Percentiles rank a stretch among this genome's conserved stretches.
These are phyloP conservation scores for Vanilla planifolia DNA, from an alignment of 106 monocot genomes.

Conservation along the genomic window DNA sequence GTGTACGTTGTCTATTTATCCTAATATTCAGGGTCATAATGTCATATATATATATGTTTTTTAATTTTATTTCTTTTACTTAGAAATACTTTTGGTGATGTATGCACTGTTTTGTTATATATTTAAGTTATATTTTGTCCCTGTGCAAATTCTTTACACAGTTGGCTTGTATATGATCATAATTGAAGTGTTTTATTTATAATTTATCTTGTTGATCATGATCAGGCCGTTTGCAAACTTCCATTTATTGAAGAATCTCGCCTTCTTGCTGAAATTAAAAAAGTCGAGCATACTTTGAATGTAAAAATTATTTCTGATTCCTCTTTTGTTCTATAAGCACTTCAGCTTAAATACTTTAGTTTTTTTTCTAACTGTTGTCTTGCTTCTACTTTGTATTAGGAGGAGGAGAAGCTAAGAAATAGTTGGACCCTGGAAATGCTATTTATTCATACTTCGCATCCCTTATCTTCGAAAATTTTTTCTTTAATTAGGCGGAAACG, in stretches of 20 bases:
- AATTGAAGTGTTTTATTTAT: neutral
- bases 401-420: slow-evolving; percentile 21
- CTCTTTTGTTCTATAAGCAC: neutral
- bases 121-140: too few relatives aligned
- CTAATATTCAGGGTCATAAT: too few relatives aligned
- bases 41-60: too few relatives aligned
- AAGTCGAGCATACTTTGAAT: slow-evolving; percentile 24
- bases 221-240: slow-evolving; percentile 23
- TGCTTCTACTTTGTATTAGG: slow-evolving; percentile 7
- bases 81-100: too few relatives aligned
- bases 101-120: too few relatives aligned
- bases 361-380: neutral
- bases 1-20: too few relatives aligned
- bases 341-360: neutral
- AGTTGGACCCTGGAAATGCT: slow-evolving; percentile 13
- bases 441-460: slow-evolving; percentile 19
- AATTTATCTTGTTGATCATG: neutral
- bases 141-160: too few relatives aligned
- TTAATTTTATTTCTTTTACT: too few relatives aligned
- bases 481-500: slow-evolving; percentile 10
- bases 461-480: slow-evolving; percentile 10
- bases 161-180: too few relatives aligned
- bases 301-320: slow-evolving; percentile 8
- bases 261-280: slow-evolving; percentile 23
- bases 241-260: slow-evolving; percentile 27